Evolutionary conservation across 2,329 filamentous ascomycete genomes (phyloP).

Genomic region (Verruconis gallopava): DNA sequence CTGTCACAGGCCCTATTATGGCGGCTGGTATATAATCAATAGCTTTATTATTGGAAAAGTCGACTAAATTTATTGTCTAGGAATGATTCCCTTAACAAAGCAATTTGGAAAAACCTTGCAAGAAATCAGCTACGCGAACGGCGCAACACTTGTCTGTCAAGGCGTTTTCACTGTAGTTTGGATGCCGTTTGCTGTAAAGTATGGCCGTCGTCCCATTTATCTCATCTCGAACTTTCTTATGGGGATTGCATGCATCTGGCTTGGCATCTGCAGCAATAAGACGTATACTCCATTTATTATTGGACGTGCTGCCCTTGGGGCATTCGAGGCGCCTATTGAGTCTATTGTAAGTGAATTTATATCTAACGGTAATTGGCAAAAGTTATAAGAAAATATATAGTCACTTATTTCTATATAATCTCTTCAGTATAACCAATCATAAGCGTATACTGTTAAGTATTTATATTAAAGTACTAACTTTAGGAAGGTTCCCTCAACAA

Average conservation of each 20-base stretch:
- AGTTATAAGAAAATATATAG: too few species aligned
- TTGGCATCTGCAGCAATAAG: constrained; percentile 1
- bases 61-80: neutral
- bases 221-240: constrained; percentile 4
- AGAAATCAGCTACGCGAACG: constrained; percentile 5
- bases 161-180: constrained; percentile 2
- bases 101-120: constrained; percentile 2
- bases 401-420: too few species aligned
- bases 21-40: neutral
- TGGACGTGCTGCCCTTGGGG: constrained; percentile 15
- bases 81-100: constrained; percentile 1
- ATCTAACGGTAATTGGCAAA: too few species aligned
- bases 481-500: constrained; percentile 16
- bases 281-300: neutral
- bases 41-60: neutral
- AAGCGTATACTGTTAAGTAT: too few species aligned
- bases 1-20: constrained; percentile 3
- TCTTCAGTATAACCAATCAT: too few species aligned
- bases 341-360: too few species aligned
- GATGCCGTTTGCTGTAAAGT: constrained; percentile 8
- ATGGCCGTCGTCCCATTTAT: constrained; percentile 5
- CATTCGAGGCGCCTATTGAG: constrained; percentile 17
- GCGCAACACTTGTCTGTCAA: constrained; percentile 6
- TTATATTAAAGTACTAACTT: too few species aligned
- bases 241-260: constrained; percentile 5